Base-by-base conservation (phyloP, 2,329 filamentous ascomycete genomes). In the Thielaviopsis musarum region DNA sequence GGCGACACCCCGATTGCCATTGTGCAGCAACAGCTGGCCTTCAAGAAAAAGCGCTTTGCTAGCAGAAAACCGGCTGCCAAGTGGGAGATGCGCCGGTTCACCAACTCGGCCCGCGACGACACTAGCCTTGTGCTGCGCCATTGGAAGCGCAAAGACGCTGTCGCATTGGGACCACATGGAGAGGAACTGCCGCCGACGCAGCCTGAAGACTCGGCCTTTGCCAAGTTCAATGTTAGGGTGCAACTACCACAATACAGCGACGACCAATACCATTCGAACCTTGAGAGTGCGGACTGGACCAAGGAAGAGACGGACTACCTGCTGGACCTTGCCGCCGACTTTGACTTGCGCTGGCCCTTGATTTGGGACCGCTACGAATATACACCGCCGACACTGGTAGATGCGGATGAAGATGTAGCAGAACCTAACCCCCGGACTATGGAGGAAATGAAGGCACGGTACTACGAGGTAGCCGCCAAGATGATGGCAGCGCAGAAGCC, bases 261-360 rank as follows among this genome's bases (percentile, higher is more conserved):
- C 63, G 88, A 91, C 63, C 85, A 95, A 69, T 98, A 98, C 71
- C 80, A 84, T 62, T 77, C 82, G 60, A 81, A 86, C 63, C 72
- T 98, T 56, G 79, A 83, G 65, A 85, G 77, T 67, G 75, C 81
- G 15, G 84, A 91, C 65, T 98, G 93, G 93, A 85, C 87, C 15
- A 88, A 86, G 67, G 85, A 93, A 66, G 93, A 98, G 72, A 98
- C 93, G 9, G 90, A 96, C 68, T 96, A 96, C 68, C 72, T 98
- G 63, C 79, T 97, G 68, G 75, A 81, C 2, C 69, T 91, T 41
- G 87, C 82, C 15, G 78, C 78, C 60, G 85, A 91, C 54, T 95
- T 84, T 67, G 89, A 95, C 67, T 77, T 95, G 62, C 84, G 93
- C 65, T 98, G 93, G 90, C 80, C 91, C 3, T 70, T 97, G 17